Base-by-base conservation (phyloP, 352 stramenopile species). In the Thalassiosira gravida region DNA sequence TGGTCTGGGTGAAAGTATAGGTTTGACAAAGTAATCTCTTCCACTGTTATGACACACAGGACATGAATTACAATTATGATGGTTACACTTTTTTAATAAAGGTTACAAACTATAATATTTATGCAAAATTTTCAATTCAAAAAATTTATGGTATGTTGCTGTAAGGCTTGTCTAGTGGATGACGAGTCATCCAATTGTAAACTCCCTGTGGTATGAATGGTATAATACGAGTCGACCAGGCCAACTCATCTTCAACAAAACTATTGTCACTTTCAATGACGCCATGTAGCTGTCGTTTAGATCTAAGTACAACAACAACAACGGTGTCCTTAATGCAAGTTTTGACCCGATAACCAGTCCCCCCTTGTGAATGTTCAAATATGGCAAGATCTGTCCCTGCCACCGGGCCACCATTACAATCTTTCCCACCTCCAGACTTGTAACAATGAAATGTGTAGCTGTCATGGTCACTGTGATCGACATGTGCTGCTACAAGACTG, bases 251-350 rank as follows among this genome's bases (percentile, higher is more conserved):
- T 14, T 35, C 6, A 3, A 29, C 16, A 16, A 56, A 22, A 32
- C 58, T 3, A 52, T 49, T 9, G 7, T 24, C 29, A 13, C n/a
- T 47, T 53, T 67, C 58, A 14, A 67, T 53, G 37, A 14, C 22
- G 13, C 58, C 58, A 67, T 67, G 58, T 5, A 67, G 58, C 37
- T 67, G 58, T 35, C 58, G 6, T 3, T 29, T 22, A 16, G 14
- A 32, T 29, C 58, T 67, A 1, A 32, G 32, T 6, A 67, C 30
- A 27, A 67, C 39, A 1, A 67, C 24, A 44, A 67, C 58, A 37
- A 67, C 20, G 14, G 58, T 67, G 35, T 67, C 58, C 3, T 53
- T n/a, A 53, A 67, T 67, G 58, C 58, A 67, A 30, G 58, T 67
- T 29, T 67, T 49, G 16, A 67, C 35, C 30, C 9, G 30, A 27